Evolutionary conservation across 2,329 filamentous ascomycete genomes (phyloP).

Genomic region (Arthrobotrys entomopaga): DNA sequence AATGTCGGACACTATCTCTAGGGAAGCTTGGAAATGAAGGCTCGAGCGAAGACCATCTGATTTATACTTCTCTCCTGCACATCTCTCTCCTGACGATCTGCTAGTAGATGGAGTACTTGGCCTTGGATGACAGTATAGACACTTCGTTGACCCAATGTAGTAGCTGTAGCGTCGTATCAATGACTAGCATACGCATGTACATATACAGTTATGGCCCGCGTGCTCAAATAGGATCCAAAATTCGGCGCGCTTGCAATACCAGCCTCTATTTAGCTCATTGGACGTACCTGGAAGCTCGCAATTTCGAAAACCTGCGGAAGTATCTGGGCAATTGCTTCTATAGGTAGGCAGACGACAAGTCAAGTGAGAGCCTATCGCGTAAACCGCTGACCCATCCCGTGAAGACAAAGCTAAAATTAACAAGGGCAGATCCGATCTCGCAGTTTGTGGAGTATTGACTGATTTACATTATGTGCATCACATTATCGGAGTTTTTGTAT

Average conservation of each 20-base stretch:
- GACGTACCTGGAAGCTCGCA: conserved; percentile 28
- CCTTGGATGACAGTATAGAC: not conserved
- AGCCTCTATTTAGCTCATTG: not conserved
- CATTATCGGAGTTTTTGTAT: conserved; percentile 42
- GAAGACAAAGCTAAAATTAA: not conserved
- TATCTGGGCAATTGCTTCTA: conserved; percentile 24
- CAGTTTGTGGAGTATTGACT: not conserved
- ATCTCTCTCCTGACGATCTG: conserved; percentile 1
- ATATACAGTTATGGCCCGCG: not conserved
- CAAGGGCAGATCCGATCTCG: conserved; percentile 1
- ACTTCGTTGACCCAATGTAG: conserved; percentile 17
- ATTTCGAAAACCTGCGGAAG: not conserved
- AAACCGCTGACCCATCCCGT: conserved; percentile 2
- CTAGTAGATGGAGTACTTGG: not conserved
- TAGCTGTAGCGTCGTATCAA: conserved; percentile 11
- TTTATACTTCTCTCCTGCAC: conserved; percentile 32
- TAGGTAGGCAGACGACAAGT: conserved; percentile 15
- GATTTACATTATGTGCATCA: conserved; percentile 1
- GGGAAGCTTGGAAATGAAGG: not conserved
- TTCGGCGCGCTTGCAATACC: conserved; percentile 5
- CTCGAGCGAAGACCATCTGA: conserved; percentile 9
- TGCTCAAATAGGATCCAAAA: not conserved
- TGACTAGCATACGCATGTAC: not conserved
- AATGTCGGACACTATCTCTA: not conserved
- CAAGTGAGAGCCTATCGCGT: conserved; percentile 28